Evolutionary conservation across 129 eudicot genomes (phyloP), one percentile per base, ranked within the genome.

Genomic region (Dittrichia graveolens): DNA sequence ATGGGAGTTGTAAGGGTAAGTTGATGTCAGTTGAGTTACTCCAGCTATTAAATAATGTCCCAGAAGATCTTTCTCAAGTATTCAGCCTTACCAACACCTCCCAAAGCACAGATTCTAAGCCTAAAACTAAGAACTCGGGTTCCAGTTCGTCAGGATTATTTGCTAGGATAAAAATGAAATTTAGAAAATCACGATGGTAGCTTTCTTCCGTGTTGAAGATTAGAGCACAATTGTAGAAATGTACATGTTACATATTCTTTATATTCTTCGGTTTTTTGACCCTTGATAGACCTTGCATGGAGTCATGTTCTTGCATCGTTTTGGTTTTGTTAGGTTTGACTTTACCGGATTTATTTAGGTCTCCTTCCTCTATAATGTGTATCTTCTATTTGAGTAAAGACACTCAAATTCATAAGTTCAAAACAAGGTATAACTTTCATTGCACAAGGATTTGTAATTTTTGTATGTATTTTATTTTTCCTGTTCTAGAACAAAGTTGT

Each of bases 1-100:
- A 73, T 5, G 84, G 80, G 54, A 80, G 71, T 24, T 67, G 61
- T 8, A 69, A 61, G 9, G 72, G 76, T 18, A 54, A 48, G 76
- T 74, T 68, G 57, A 8, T 68, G 31, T 66, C 84, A 5, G 58
- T 31, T 13, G 84, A 80, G 79, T 80, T 80, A 38, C 79, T 80
- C 13, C 60, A 38, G 67, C 56, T 80, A 15, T 53, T 67, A 46
- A 45, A 53, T 59, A 72, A 58, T 31, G 43, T 42, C 2, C 46
- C 52, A 1, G 80, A 74, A 49, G 76, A 75, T 34, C 56, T 49
- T 67, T 80, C 80, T 50, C 65, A 53, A 40, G 54, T 7, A 34
- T 74, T 44, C 24, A 74, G 55, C 47, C 14, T 61, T 39, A 14
- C 65, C 1, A 76, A 74, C 42, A 60, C 84, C 6, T 43, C 84